phyloP scores from a whole-genome alignment of 768 basidiomycete species.

The Leucosporidium creatinivorum region DNA sequence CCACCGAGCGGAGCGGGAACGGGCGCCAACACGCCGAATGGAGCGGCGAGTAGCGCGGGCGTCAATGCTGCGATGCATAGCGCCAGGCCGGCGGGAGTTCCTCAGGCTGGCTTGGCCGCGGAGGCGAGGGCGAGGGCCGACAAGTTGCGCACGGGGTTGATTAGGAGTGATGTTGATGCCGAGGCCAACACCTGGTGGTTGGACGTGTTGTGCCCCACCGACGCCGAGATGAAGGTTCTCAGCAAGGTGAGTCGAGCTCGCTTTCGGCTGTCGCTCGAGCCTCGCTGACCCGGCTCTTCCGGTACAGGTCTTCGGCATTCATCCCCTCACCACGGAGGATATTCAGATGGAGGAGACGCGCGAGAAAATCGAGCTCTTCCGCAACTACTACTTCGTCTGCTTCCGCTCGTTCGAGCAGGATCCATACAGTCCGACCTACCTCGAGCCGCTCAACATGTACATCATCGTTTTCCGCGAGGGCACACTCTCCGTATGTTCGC shows the following conservation, averaged over 20 bases:
- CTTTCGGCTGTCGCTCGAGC: background rate
- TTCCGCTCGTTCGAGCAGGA: constrained; percentile 99
- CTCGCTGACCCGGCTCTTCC: background rate
- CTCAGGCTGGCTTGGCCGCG: constrained; percentile 24
- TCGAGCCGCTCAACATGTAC: constrained; percentile 99
- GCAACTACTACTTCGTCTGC: constrained; percentile 97
- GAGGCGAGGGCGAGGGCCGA: constrained; percentile 8
- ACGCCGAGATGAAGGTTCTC: constrained; percentile 96
- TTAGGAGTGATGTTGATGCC: constrained; percentile 50
- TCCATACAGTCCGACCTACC: constrained; percentile 88
- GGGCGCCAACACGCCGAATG: constrained; percentile 29
- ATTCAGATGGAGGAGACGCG: constrained; percentile 99
- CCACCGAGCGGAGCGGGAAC: constrained; percentile 3
- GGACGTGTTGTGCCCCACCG: constrained; percentile 85
- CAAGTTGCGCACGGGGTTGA: constrained; percentile 8
- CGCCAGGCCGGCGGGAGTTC: constrained; percentile 12
- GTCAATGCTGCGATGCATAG: constrained; percentile 6
- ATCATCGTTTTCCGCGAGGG: constrained; percentile 98
- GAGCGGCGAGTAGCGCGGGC: background rate
- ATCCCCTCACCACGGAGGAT: constrained; percentile 97
- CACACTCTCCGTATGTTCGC: constrained; percentile 68
- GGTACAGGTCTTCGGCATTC: constrained; percentile 82
- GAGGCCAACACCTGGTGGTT: constrained; percentile 89
- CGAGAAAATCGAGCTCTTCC: constrained; percentile 98
- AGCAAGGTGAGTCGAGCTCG: constrained; percentile 58